These are phyloP conservation scores for Penstemon newberryi DNA, from an alignment of 257 asterid genomes.

Conservation along the genomic window DNA sequence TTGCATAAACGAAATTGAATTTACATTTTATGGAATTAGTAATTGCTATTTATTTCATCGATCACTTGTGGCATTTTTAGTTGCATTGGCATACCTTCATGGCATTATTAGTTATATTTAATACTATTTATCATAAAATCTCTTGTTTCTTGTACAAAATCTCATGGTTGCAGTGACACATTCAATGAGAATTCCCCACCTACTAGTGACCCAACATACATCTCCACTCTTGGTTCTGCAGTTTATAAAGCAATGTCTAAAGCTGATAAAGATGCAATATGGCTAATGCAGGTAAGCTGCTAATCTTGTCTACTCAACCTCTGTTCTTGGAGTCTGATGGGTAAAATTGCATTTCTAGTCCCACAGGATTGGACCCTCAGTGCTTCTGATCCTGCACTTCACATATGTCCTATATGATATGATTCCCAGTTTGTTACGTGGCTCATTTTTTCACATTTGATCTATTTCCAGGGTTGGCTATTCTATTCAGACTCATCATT, in stretches of 20 bases:
- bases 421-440: slow-evolving; percentile 5
- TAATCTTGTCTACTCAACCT: slow-evolving; percentile 22
- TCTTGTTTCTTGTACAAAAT: slow-evolving; percentile 13
- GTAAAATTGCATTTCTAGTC: no score
- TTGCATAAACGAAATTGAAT: no score
- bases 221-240: slow-evolving; percentile 88
- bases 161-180: slow-evolving; percentile 70
- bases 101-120: no score
- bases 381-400: no score
- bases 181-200: slow-evolving; percentile 96
- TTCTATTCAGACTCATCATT: slow-evolving; percentile 85
- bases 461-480: slow-evolving; percentile 85
- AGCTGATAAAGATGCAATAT: slow-evolving; percentile 84
- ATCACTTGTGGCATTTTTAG: no score
- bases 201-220: slow-evolving; percentile 74
- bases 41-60: no score
- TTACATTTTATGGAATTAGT: no score
- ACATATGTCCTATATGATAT: slow-evolving; percentile 4
- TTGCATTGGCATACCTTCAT: no score
- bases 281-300: slow-evolving; percentile 95
- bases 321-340: neutral
- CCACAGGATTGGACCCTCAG: no score
- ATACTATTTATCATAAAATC: no score
- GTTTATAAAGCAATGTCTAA: slow-evolving; percentile 83
- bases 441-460: slow-evolving; percentile 18